These are phyloP conservation scores for Leccinum angustisporum DNA, from an alignment of 1,284 basidiomycete genomes.

Conservation along the genomic window DNA sequence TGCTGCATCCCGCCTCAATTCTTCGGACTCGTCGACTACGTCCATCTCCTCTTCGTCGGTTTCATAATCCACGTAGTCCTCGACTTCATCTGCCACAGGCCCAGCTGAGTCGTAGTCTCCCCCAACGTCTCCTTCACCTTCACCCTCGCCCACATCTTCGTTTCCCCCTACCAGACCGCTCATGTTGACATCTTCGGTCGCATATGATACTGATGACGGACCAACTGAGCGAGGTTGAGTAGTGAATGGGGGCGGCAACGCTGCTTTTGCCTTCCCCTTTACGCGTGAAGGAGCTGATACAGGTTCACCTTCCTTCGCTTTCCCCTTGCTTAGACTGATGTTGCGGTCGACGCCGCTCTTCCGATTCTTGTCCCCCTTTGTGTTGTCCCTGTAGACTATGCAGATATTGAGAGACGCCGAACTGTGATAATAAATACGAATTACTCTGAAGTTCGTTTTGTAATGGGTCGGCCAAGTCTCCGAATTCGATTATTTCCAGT, in stretches of 20 bases:
- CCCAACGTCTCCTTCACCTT: slow-evolving; percentile 27
- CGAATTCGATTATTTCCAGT: slow-evolving; percentile 78
- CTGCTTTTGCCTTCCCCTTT: slow-evolving; percentile 39
- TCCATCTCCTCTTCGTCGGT: slow-evolving; percentile 38
- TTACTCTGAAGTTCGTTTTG: slow-evolving; percentile 73
- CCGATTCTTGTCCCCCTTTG: slow-evolving; percentile 54
- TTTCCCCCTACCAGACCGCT: slow-evolving; percentile 20
- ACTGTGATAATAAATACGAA: slow-evolving; percentile 18
- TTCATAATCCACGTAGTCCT: slow-evolving; percentile 24
- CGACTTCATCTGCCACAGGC: slow-evolving; percentile 30
- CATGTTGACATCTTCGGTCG: slow-evolving; percentile 22
- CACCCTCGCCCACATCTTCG: slow-evolving; percentile 14
- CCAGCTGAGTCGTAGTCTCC: slow-evolving; percentile 30
- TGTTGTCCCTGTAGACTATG: slow-evolving; percentile 58
- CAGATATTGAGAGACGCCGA: neutral
- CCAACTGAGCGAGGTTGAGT: slow-evolving; percentile 26
- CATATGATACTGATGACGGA: slow-evolving; percentile 18
- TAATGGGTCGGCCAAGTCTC: slow-evolving; percentile 67
- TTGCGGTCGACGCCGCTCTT: slow-evolving; percentile 37
- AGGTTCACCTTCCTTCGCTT: slow-evolving; percentile 28
- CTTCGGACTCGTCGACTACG: slow-evolving; percentile 38
- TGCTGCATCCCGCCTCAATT: slow-evolving; percentile 31
- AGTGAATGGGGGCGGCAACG: slow-evolving; percentile 31
- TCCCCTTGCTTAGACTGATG: slow-evolving; percentile 29
- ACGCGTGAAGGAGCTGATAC: slow-evolving; percentile 29